Evolutionary conservation across 495 filamentous ascomycete species (phyloP), one percentile per base, ranked within the genome.

Genomic region (Penicillium paxilli): DNA sequence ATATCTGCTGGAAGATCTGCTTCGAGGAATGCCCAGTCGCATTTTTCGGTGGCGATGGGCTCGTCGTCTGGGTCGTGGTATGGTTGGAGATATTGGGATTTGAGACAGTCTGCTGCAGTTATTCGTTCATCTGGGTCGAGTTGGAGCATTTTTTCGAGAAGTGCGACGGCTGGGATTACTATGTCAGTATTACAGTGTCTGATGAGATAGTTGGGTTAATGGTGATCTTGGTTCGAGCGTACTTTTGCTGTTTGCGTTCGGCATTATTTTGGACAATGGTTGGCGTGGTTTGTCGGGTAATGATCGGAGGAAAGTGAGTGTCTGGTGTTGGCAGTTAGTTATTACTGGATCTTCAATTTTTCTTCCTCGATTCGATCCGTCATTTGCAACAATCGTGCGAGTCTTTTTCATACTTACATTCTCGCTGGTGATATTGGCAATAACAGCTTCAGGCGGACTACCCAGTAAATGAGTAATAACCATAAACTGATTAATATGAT

Each of bases 11-110:
- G 91, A 35, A 98, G 76, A 73, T 98, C 90, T 21, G 92, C 94
- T 66, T 98, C 92, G 63, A 96, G 96, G 73, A 98, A 97, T 14
- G 91, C 93, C 94, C 94, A 98, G 67, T 98, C 94, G 62, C 97
- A 96, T 69, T 91, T 92, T 78, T 96, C 91, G 44, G 93, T 88
- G 22, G 94, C 89, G 4, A 88, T 86, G 1, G 94, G 94, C 73
- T 98, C 94, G 67, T 98, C 94, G 14, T 86, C 90, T 5, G 93
- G 92, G 61, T 98, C 94, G 65, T 98, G 94, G 72, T 98, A 98
- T 17, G 94, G 92, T 10, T 91, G 83, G 21, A 98, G 89, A 64
- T 97, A 98, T 53, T 89, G 86, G 63, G 96, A 89, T 45, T 85
- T 82, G 23, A 98, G 83, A 17, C 87, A 91, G 28, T 91, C 84